Base-by-base conservation (phyloP, 2,329 filamentous ascomycete genomes). In the Cercospora berteroae region DNA sequence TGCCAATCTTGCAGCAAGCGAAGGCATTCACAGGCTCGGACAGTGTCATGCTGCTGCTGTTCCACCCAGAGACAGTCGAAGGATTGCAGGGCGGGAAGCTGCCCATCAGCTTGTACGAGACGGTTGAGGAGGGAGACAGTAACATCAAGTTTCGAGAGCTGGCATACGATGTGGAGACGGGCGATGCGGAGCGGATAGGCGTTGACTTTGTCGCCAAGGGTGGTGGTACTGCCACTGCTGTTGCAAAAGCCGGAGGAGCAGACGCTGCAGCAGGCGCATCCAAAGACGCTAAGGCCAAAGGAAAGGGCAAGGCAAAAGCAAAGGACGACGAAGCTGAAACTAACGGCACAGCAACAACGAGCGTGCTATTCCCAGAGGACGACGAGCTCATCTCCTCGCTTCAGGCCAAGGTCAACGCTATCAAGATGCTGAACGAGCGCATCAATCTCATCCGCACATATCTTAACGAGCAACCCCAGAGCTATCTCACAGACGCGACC, bases 131-230 rank as follows among this genome's bases (percentile, higher is more conserved):
- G 76, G 87, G 86, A n/a, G 89, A 92, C 50, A 88, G 86, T 69
- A 87, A 85, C 60, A 84, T 95, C 68, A 90, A 87, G 74, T 98
- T 98, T 80, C 87, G 90, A 67, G 90, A 96, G 76, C 81, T 98
- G 9, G 88, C 90, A 1, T 98, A 95, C 79, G 90, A 90, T 0
- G 89, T 98, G 1, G 95, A 98, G 81, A 97, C 94, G 0, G 93
- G 92, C 9, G 94, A 98, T 79, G 94, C 94, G 1, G 95, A 99
- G 80, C 97, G 97, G 93, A 98, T 99, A 72, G 91, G 92, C 73
- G 92, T 99, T 75, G 93, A 97, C 79, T 96, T 94, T 72, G 90
- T 99, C 20, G 94, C 94, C 0, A 89, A 90, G 62, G 92, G 91
- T 44, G 91, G 91, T 57, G 92, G 91, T 58, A 94, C 92, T 75